These are phyloP conservation scores for Ganoderma leucocontextum DNA, from an alignment of 1,284 basidiomycete genomes.

Conservation along the genomic window DNA sequence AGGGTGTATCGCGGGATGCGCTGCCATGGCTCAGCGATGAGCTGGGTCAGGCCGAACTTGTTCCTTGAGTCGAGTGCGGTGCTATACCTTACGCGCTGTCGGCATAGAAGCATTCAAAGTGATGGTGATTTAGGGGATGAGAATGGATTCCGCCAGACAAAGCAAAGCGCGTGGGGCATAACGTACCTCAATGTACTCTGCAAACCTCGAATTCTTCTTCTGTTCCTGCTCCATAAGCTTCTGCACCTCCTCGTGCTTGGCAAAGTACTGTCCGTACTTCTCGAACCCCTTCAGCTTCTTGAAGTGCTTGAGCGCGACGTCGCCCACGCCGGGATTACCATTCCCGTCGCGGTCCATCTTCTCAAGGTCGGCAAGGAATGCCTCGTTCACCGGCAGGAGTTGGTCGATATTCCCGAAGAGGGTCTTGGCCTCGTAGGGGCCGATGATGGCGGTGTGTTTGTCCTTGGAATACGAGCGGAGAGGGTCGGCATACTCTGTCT, in stretches of 20 bases:
- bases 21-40: constrained; percentile 99
- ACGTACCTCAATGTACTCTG: constrained; percentile 85
- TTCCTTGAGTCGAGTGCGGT: constrained; percentile 79
- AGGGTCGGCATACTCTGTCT: constrained; percentile 89
- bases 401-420: constrained; percentile 95
- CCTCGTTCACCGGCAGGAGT: constrained; percentile 87
- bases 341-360: constrained; percentile 60
- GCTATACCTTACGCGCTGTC: constrained; percentile 88
- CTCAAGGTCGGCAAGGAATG: constrained; percentile 88
- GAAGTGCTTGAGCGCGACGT: constrained; percentile 87
- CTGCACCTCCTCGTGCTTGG: constrained; percentile 94
- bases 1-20: constrained; percentile 96
- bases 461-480: constrained; percentile 85
- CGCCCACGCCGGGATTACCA: constrained; percentile 77
- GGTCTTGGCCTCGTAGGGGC: constrained; percentile 89
- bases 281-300: constrained; percentile 86
- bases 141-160: constrained; percentile 9
- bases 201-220: constrained; percentile 79
- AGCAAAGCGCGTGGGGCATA: constrained; percentile 2
- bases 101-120: not conserved
- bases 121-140: constrained; percentile 18
- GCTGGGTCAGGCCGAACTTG: constrained; percentile 89
- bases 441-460: constrained; percentile 88
- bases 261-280: constrained; percentile 90
- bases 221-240: constrained; percentile 87